Base-by-base conservation (phyloP, 2,329 filamentous ascomycete genomes). In the Coniosporium tulheliwenetii region DNA sequence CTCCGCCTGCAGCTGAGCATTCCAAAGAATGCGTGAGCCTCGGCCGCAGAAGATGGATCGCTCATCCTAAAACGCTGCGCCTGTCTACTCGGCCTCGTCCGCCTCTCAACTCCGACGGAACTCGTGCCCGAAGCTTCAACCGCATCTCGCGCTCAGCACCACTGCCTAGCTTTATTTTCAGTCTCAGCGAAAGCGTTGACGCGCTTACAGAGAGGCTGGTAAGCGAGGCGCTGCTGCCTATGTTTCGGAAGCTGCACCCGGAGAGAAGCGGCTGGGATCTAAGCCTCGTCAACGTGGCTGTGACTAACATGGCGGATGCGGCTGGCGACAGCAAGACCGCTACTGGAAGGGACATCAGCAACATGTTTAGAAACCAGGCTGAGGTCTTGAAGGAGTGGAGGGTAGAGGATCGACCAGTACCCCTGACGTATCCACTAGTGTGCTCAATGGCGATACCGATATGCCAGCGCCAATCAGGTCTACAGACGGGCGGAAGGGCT, bases 271-370 rank as follows among this genome's bases (percentile, higher is more conserved):
- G 74, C 2, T 93, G 84, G 81, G 83, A 89, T 48, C 60, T 95
- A 13, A 83, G 81, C 47, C 64, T 96, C 39, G 67, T 96, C 44
- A 96, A 95, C 48, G 65, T 96, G 15, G 87, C 85, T 37, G 86
- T 84, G 7, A 81, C 83, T 10, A 93, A 94, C 54, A 89, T 96
- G 79, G 70, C 52, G 5, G 62, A 66, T 45, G 57, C 60, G 3
- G 65, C 61, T 16, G 62, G 65, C 8, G 51, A 59, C 19, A 62
- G 60, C 40, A 66, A 57, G 48, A 61, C 57, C 15, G 63, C 62
- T 0, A 57, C 52, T 10, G 84, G 83, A 1, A 70, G 81, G 47
- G 79, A 94, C 52, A 94, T 95, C 48, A 71, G 72, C 1, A 73
- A 67, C 52, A 93, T 95, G 85, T 93, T 95, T 56, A 76, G 67